Base-by-base conservation (phyloP, 2,329 filamentous ascomycete species). In the Trichoderma sp. region DNA sequence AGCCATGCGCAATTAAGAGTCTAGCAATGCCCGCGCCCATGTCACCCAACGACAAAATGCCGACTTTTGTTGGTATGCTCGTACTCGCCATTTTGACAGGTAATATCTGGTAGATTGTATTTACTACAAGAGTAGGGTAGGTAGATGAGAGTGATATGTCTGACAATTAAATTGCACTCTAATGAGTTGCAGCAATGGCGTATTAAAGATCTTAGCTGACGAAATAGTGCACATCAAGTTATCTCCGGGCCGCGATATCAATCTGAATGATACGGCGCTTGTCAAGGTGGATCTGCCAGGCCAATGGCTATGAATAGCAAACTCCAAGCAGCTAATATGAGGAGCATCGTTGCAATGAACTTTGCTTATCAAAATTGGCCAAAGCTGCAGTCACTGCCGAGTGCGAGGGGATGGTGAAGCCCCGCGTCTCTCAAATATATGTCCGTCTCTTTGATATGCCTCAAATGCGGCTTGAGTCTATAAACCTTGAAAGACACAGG, bases 11-110 rank as follows among this genome's bases (percentile, higher is more conserved):
- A 25, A 81, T 74, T 13, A 86, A 78, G 8, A 86, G 74, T 68
- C 78, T 80, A 68, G 84, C 84, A 50, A 86, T 82, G 50, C 84
- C 84, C 67, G 80, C 77, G 59, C 84, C 84, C 84, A 86, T 87
- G 70, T 86, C 84, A 9, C 84, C 84, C 65, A 86, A 80, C 42
- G 84, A 87, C 70, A 86, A 72, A 67, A 86, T 80, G 67, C 82
- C 84, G 42, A 86, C 76, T 68, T 79, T 82, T 35, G 77, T 37
- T 9, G 68, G 25, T 19, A 54, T 59, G 50, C 25, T 60, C 15
- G 25, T 22, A 48, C 42, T 48, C 42, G 42, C 42, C 42, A 42
- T 8, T 25, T 45, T 54, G 59, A 68, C 19, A 29, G 66, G n/a
- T 52, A 64, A 64, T 27, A 35, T 19, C 15, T 57, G 2, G 22